Percentiles rank a stretch among this genome's conserved stretches.
phyloP scores from a whole-genome alignment of 2,329 filamentous ascomycete genomes.

The Stagonosporopsis cucurbitacearum region DNA sequence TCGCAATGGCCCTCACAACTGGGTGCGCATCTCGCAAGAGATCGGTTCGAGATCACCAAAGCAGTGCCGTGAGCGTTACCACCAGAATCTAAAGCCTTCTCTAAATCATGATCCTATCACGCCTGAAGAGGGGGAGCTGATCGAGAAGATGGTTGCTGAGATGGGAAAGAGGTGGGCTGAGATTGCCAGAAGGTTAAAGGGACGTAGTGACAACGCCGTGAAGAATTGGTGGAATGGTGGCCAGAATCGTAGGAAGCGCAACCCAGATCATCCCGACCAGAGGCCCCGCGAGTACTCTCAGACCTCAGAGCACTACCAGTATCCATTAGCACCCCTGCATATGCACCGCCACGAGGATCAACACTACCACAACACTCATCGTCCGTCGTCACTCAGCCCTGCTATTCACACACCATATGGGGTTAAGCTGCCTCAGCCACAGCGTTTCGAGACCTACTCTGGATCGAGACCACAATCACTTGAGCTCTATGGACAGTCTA shows the following conservation, averaged over 20 bases:
- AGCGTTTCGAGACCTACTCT: slow-evolving; percentile 40
- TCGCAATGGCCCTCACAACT: slow-evolving; percentile 79
- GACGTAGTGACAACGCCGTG: slow-evolving; percentile 91
- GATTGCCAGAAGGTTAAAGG: slow-evolving; percentile 80
- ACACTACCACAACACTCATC: slow-evolving; percentile 38
- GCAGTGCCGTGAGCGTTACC: slow-evolving; percentile 92
- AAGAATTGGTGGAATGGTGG: slow-evolving; percentile 99
- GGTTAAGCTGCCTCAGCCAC: slow-evolving; percentile 44
- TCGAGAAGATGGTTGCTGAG: slow-evolving; percentile 76
- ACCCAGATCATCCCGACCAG: slow-evolving; percentile 43
- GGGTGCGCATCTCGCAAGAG: slow-evolving; percentile 82
- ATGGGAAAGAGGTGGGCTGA: slow-evolving; percentile 93
- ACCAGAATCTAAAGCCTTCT: slow-evolving; percentile 89
- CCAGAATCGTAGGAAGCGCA: slow-evolving; percentile 74
- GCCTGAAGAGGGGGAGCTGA: slow-evolving; percentile 74
- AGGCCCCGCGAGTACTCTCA: slow-evolving; percentile 37
- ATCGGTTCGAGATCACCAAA: slow-evolving; percentile 84
- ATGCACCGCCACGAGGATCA: slow-evolving; percentile 38
- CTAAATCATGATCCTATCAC: slow-evolving; percentile 79
- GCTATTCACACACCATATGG: slow-evolving; percentile 36
- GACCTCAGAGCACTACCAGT: slow-evolving; percentile 44
- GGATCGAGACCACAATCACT: slow-evolving; percentile 43
- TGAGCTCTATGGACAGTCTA: slow-evolving; percentile 36
- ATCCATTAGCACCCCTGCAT: slow-evolving; percentile 31
- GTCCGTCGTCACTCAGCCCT: slow-evolving; percentile 37